Evolutionary conservation across 2,329 filamentous ascomycete species (phyloP).

Genomic region (Ophiosphaerella korrae): DNA sequence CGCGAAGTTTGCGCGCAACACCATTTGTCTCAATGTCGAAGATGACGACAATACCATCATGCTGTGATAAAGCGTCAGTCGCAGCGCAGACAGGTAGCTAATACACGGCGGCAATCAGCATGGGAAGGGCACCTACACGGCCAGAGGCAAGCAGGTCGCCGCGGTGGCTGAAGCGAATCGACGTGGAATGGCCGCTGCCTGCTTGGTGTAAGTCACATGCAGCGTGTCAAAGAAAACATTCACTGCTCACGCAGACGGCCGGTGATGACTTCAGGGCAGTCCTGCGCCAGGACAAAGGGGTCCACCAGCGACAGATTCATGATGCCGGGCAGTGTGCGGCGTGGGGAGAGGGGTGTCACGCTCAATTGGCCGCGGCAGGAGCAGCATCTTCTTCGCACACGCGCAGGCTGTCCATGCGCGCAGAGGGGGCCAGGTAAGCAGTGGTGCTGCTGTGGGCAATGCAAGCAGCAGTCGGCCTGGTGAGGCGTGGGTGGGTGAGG

Average conservation of each 20-base stretch:
- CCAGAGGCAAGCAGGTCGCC: slow-evolving; percentile 95
- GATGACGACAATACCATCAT: slow-evolving; percentile 90
- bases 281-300: slow-evolving; percentile 73
- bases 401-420: slow-evolving; percentile 19
- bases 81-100: not conserved
- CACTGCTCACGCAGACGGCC: slow-evolving; percentile 78
- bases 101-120: not conserved
- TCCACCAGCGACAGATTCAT: slow-evolving; percentile 77
- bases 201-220: slow-evolving; percentile 19
- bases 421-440: slow-evolving; percentile 11
- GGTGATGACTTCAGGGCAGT: slow-evolving; percentile 89
- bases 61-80: slow-evolving; percentile 46
- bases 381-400: slow-evolving; percentile 16
- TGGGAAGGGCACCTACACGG: slow-evolving; percentile 61
- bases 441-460: not conserved
- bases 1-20: slow-evolving; percentile 89
- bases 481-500: not conserved
- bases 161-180: slow-evolving; percentile 85
- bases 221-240: slow-evolving; percentile 47
- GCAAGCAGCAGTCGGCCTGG: not conserved
- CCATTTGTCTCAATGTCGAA: slow-evolving; percentile 99
- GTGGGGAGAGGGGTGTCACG: slow-evolving; percentile 14
- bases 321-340: slow-evolving; percentile 20
- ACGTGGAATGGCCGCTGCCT: slow-evolving; percentile 68
- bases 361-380: slow-evolving; percentile 21